Evolutionary conservation across 805 yeast species (phyloP), one percentile per base, ranked within the genome.

Genomic region (Candida germanica): DNA sequence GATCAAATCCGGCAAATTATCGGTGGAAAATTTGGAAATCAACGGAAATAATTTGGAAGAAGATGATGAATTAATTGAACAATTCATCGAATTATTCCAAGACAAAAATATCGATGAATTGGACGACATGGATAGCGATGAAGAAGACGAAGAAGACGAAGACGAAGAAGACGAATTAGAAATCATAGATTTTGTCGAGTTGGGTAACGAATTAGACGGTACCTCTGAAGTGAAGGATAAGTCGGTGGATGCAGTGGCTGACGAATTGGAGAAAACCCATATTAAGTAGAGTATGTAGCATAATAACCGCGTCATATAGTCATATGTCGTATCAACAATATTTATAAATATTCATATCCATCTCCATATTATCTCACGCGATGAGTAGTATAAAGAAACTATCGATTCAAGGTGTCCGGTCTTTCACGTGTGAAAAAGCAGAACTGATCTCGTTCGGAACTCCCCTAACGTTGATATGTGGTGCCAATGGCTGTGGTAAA

Each of bases 401-500:
- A 31, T 58, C 66, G 4, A 83, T 93, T 15, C 82, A 81, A 39
- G 99, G 99, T 18, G 77, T 93, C 4, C 69, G 99, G 26, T 88
- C 98, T 0, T 93, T 93, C 53, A 91, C 86, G 45, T 82, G 88
- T n/a, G 79, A 80, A 46, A 79, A 78, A 30, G 71, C 86, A 20
- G 96, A 93, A 54, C 81, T 89, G 0, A 87, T 93, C 41, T 86
- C 85, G 52, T 93, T 93, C 61, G 88, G 89, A 11, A 75, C 77
- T 31, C 99, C 99, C 0, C 64, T 93, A 53, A 93, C 98, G 0
- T 69, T 93, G 31, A 91, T 93, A 36, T 95, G 95, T 19, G 99
- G 99, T 0, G 84, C 84, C 34, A 93, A 93, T 60, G 98, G 98
- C 21, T 83, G 95, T 19, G 98, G 98, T 8, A 91, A 93, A 56